Conservation (phyloP, 768 basidiomycete species). For the Leccinum incarnatum region DNA sequence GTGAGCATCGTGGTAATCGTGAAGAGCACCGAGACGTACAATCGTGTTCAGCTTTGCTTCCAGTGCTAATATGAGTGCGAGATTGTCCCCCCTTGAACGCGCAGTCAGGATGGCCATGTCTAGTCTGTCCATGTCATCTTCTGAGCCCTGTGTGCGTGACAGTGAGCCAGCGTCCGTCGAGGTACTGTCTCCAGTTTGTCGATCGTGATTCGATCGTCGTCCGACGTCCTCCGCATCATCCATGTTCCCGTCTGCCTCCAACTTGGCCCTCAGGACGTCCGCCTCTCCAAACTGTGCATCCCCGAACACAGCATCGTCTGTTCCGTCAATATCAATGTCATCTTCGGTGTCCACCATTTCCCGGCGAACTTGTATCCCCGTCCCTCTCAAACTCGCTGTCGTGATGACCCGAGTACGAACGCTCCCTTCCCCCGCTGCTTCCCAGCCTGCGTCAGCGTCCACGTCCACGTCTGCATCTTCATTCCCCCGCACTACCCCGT, state of each 20-base stretch:
- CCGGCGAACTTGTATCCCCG: constrained; percentile 67
- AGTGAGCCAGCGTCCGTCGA: neutral
- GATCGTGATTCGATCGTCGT: constrained; percentile 22
- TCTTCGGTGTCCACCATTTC: constrained; percentile 69
- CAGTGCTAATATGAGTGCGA: constrained; percentile 50
- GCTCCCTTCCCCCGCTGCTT: constrained; percentile 39
- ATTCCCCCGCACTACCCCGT: constrained; percentile 32
- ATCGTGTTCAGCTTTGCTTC: constrained; percentile 60
- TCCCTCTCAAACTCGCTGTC: constrained; percentile 44
- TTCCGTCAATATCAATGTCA: constrained; percentile 78
- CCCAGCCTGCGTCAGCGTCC: constrained; percentile 35
- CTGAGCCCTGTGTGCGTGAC: neutral
- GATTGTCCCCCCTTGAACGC: constrained; percentile 45
- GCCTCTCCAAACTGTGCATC: constrained; percentile 73
- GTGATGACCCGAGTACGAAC: constrained; percentile 39
- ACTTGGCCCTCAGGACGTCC: constrained; percentile 48
- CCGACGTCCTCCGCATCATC: neutral
- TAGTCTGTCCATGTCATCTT: constrained; percentile 42
- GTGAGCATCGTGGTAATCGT: constrained; percentile 29
- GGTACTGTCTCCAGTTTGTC: constrained; percentile 35
- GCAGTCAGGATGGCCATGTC: constrained; percentile 51
- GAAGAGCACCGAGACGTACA: constrained; percentile 40
- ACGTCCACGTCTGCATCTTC: constrained; percentile 32
- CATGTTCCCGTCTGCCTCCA: constrained; percentile 35
- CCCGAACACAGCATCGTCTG: constrained; percentile 65